Conservation (phyloP, 441 rosid genomes). For the Sinapis alba region DNA sequence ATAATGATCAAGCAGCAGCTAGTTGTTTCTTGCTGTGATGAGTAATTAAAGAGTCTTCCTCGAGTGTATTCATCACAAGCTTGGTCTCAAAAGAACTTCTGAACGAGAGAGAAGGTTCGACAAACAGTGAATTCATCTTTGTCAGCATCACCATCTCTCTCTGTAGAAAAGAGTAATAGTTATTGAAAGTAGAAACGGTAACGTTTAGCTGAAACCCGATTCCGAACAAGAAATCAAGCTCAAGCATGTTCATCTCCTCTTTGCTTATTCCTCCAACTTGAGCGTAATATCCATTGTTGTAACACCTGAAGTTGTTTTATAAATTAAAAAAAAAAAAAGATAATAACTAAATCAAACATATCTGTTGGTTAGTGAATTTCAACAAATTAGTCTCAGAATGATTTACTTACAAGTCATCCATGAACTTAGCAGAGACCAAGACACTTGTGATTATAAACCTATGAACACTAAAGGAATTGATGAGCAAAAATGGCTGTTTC, state of each 20-base stretch:
- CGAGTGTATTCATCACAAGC: conserved; percentile 42
- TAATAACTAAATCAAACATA: neutral
- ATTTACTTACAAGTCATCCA: conserved; percentile 86
- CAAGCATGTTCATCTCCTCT: conserved; percentile 83
- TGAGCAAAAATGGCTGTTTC: conserved; percentile 61
- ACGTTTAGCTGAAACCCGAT: conserved; percentile 79
- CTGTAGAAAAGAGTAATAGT: conserved; percentile 62
- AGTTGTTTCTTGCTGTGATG: conserved; percentile 56
- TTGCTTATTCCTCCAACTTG: conserved; percentile 88
- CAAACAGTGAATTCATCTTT: conserved; percentile 45
- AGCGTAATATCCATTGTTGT: conserved; percentile 82
- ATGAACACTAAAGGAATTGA: conserved; percentile 76
- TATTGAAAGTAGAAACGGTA: conserved; percentile 61
- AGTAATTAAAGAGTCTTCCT: conserved; percentile 56
- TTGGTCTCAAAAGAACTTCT: conserved; percentile 27
- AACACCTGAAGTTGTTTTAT: conserved; percentile 53
- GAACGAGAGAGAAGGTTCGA: conserved; percentile 23
- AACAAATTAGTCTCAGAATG: neutral
- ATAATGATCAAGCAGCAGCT: conserved; percentile 37
- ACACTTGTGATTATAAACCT: conserved; percentile 84
- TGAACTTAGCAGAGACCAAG: conserved; percentile 85
- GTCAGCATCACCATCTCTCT: conserved; percentile 58
- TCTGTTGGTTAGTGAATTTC: neutral
- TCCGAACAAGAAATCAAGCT: conserved; percentile 83
- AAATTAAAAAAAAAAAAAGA: neutral